Conservation (phyloP, 73 alveolate genomes). For the Tetrahymena elliotti region DNA sequence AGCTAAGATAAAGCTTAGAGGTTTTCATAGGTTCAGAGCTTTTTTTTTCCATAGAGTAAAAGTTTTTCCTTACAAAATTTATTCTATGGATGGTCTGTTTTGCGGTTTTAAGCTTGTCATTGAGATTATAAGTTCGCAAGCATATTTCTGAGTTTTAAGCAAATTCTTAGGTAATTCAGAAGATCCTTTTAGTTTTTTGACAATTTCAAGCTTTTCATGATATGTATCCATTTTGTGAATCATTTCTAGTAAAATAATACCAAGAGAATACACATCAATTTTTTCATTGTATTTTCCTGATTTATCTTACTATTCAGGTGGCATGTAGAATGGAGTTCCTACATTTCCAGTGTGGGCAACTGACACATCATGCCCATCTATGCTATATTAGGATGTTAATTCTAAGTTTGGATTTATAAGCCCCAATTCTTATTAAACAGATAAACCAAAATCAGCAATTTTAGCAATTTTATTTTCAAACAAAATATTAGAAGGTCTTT, state of each 20-base stretch:
- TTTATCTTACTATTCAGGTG: constrained; percentile 72
- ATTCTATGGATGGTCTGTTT: background rate
- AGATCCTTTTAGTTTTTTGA: constrained; percentile 14
- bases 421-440: constrained; percentile 27
- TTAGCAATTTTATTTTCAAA: constrained; percentile 57
- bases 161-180: constrained; percentile 14
- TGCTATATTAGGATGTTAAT: background rate
- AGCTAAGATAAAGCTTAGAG: background rate
- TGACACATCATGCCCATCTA: background rate
- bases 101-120: constrained; percentile 2
- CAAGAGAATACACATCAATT: constrained; percentile 76
- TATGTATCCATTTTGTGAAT: constrained; percentile 24
- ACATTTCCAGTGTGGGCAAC: constrained; percentile 52
- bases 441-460: constrained; percentile 86
- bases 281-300: constrained; percentile 59
- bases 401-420: background rate
- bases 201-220: constrained; percentile 29
- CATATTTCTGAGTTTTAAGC: background rate
- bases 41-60: background rate
- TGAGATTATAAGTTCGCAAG: background rate
- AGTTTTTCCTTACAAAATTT: background rate
- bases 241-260: constrained; percentile 77
- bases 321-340: constrained; percentile 74
- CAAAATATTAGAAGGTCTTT: constrained; percentile 77
- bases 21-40: background rate